Base-by-base conservation (phyloP, 2,329 filamentous ascomycete genomes). In the Phaeosphaeriaceae sp. region DNA sequence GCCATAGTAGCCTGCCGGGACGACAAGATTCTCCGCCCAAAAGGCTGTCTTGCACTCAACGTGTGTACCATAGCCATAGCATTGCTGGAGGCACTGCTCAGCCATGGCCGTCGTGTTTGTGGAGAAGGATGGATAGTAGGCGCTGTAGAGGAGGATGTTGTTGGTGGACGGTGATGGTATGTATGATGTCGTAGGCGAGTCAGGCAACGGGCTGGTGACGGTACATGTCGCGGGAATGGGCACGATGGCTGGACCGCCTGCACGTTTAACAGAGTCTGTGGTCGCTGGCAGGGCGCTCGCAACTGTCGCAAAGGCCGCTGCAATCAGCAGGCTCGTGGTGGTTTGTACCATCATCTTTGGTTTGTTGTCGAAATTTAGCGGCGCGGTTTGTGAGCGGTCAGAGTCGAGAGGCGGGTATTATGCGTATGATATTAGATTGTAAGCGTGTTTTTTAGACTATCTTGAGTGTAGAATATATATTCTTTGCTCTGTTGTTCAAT, bases 11-110 rank as follows among this genome's bases (percentile, higher is more conserved):
- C 70, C 71, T n/a, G 66, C 57, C 9, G 78, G 78, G 9, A 71
- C 66, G 15, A 63, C 61, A n/a, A 79, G 65, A n/a, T 77, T 70
- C 48, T 79, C 69, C 1, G 73, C 77, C 69, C 78, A 72, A 27
- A 72, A 76, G 2, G 71, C 74, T 9, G 68, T 67, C 54, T 74
- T 73, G 66, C 79, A 81, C 41, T 75, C 61, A 10, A 60, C 62
- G n/a, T 57, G 57, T 42, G 71, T 63, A 11, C 78, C 78, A 47
- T 75, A 77, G 13, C 78, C 78, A 54, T 80, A 76, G 65, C 79
- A 81, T 58, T 80, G 78, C 58, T 79, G 53, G 3, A 75, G 67
- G 58, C 78, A 80, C 51, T 76, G 71, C 53, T 68, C 51, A 15
- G 69, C 70, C 66, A 73, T 63, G 33, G 58, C 56, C 2, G 65